Percentiles rank a stretch among this genome's conserved stretches.
Evolutionary conservation across 441 rosid species (phyloP).

Genomic region (Hura crepitans): DNA sequence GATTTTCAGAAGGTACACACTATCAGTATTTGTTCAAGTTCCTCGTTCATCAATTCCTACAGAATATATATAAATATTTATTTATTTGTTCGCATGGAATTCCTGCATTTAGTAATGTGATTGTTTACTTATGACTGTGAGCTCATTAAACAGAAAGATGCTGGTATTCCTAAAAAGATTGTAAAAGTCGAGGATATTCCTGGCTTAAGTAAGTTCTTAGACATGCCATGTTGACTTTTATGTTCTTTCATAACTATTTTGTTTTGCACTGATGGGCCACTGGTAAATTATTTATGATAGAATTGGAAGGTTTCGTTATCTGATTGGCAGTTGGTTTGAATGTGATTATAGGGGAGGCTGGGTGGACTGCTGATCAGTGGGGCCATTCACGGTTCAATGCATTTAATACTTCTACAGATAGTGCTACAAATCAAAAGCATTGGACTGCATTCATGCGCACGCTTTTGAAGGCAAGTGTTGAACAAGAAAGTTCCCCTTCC

Average conservation of each 20-base stretch:
- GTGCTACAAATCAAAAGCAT: slow-evolving; percentile 62
- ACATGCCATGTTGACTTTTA: neutral
- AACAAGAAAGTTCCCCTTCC: neutral
- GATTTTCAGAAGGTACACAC: slow-evolving; percentile 76
- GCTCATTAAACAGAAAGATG: slow-evolving; percentile 62
- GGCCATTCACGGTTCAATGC: slow-evolving; percentile 81
- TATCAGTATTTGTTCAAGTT: neutral
- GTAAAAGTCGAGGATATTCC: slow-evolving; percentile 85
- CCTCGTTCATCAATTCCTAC: neutral
- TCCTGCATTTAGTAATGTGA: neutral
- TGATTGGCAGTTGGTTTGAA: slow-evolving; percentile 16
- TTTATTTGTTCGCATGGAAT: neutral
- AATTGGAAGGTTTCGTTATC: slow-evolving; percentile 11
- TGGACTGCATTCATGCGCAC: slow-evolving; percentile 80
- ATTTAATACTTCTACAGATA: slow-evolving; percentile 50
- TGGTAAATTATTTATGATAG: neutral
- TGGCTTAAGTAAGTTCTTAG: slow-evolving; percentile 77
- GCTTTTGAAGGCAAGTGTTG: slow-evolving; percentile 67
- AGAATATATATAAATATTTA: neutral
- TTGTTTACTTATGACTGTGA: slow-evolving; percentile 24
- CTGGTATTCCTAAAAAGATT: slow-evolving; percentile 65
- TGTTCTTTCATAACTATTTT: neutral
- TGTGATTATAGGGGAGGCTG: slow-evolving; percentile 74
- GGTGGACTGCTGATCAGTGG: slow-evolving; percentile 98
- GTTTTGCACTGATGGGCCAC: neutral